phyloP scores from a whole-genome alignment of 2,329 filamentous ascomycete species.

The Aspergillus pseudoglaucus region DNA sequence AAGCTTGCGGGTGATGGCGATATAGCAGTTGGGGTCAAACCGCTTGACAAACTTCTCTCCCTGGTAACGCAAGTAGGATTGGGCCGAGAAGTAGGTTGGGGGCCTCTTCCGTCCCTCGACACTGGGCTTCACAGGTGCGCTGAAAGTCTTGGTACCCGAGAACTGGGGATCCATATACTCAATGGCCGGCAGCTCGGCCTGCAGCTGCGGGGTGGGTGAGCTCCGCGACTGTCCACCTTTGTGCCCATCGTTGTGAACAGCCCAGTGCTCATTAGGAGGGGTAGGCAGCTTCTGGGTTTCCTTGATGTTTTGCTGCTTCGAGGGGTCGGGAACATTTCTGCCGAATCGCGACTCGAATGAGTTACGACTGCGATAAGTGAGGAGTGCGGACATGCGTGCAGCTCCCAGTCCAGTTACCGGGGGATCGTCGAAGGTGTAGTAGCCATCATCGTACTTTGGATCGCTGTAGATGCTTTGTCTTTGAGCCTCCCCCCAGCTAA shows the following conservation, averaged over 20 bases:
- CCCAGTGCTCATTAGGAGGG: slow-evolving; percentile 65
- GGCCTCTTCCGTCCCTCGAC: slow-evolving; percentile 35
- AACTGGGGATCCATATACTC: slow-evolving; percentile 62
- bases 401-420: slow-evolving; percentile 82
- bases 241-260: slow-evolving; percentile 78
- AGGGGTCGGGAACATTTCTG: slow-evolving; percentile 81
- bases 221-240: slow-evolving; percentile 53
- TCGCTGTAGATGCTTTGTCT: slow-evolving; percentile 80
- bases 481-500: slow-evolving; percentile 54
- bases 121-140: slow-evolving; percentile 32
- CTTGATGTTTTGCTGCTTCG: slow-evolving; percentile 75
- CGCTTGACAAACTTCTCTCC: slow-evolving; percentile 93
- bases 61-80: slow-evolving; percentile 95
- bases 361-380: slow-evolving; percentile 94
- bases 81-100: slow-evolving; percentile 92
- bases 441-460: slow-evolving; percentile 96
- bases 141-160: slow-evolving; percentile 55
- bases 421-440: slow-evolving; percentile 82
- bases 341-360: slow-evolving; percentile 96
- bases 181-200: slow-evolving; percentile 24
- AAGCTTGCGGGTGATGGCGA: slow-evolving; percentile 94
- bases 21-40: slow-evolving; percentile 98
- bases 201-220: slow-evolving; percentile 17
- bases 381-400: slow-evolving; percentile 89
- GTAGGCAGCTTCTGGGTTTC: slow-evolving; percentile 54